Percentiles rank a stretch among this genome's conserved stretches.
phyloP scores from a whole-genome alignment of 176 grass and related monocot genomes.

The Musa acuminata region DNA sequence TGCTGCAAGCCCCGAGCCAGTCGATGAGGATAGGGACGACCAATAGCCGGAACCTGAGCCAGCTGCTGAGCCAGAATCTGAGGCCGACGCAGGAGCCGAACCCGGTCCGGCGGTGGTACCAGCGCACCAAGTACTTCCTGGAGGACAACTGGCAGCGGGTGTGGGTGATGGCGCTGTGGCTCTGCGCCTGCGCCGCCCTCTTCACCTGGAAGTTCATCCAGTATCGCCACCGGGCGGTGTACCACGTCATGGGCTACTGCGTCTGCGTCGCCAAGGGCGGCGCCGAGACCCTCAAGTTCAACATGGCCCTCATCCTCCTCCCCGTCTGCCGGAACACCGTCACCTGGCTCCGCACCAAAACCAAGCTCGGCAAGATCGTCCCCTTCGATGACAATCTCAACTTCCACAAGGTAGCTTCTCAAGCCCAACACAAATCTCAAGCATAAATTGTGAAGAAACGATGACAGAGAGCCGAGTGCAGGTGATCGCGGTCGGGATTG shows the following conservation, averaged over 20 bases:
- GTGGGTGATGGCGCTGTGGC: conserved; percentile 34
- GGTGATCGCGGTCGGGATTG: conserved; percentile 25
- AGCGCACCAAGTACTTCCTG: conserved; percentile 14
- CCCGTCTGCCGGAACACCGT: conserved; percentile 43
- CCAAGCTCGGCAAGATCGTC: conserved; percentile 10
- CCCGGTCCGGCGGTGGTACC: conserved; percentile 13
- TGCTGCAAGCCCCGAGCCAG: conserved; percentile 53
- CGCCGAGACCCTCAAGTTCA: conserved; percentile 41
- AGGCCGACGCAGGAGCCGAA: conserved; percentile 26
- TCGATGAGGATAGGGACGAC: conserved; percentile 18
- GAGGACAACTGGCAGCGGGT: conserved; percentile 34
- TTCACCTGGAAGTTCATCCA: conserved; percentile 38
- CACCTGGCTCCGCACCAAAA: conserved; percentile 38
- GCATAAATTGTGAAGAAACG: too few species aligned
- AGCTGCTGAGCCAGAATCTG: conserved; percentile 25
- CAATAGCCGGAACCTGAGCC: conserved; percentile 24
- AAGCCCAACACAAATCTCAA: too few species aligned
- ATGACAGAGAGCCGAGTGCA: not conserved
- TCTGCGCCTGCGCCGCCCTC: conserved; percentile 19
- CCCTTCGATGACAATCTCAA: conserved; percentile 44
- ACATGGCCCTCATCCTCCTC: conserved; percentile 41
- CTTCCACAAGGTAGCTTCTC: conserved; percentile 30
- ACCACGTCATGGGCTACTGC: conserved; percentile 36
- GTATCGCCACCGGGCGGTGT: conserved; percentile 25
- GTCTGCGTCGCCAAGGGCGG: conserved; percentile 36